Evolutionary conservation across 441 rosid species (phyloP), one percentile per base, ranked within the genome.

Genomic region (Populus hybrid): DNA sequence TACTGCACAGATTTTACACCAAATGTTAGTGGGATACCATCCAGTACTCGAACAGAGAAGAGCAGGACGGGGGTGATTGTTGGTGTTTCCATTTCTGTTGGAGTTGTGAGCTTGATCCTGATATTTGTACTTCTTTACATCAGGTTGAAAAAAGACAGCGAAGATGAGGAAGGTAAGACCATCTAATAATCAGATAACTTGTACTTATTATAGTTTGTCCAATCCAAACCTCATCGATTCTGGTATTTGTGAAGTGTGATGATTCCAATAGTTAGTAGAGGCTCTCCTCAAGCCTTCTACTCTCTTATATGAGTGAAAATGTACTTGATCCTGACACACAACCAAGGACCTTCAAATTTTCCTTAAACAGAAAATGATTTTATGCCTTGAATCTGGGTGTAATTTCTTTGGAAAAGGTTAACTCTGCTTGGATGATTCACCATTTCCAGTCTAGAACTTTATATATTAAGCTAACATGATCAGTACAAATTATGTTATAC

Each of bases 21-120:
- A 38, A 21, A 71, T 35, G 85, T 83, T 12, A 79, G 83, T 53
- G 82, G 83, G 67, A 76, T 34, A 7, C 76, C 85, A 19, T 86
- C 83, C 24, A 34, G 63, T 65, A 19, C 23, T 57, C 67, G 1
- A 9, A 21, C 9, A 12, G 80, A 81, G 61, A 81, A 73, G 72
- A 81, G 32, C 66, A 32, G 5, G 30, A 70, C 78, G 1, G 81
- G 83, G 28, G n/a, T 87, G 76, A 79, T 87, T 68, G 86, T 76
- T 46, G 87, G 89, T 14, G 75, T 83, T 34, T 16, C 80, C 3
- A 80, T 82, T 12, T 81, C 86, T n/a, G 67, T 76, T 21, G 86
- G 84, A 78, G 69, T 80, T 42, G 2, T 73, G 24, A 32, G 80
- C 77, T 50, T 82, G 28, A 21, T 78, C 34, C 46, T 79, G 42